Percentiles rank a stretch among this genome's conserved stretches.
These are phyloP conservation scores for Liquidambar formosana DNA, from an alignment of 164 flowering plant species.

Conservation along the genomic window DNA sequence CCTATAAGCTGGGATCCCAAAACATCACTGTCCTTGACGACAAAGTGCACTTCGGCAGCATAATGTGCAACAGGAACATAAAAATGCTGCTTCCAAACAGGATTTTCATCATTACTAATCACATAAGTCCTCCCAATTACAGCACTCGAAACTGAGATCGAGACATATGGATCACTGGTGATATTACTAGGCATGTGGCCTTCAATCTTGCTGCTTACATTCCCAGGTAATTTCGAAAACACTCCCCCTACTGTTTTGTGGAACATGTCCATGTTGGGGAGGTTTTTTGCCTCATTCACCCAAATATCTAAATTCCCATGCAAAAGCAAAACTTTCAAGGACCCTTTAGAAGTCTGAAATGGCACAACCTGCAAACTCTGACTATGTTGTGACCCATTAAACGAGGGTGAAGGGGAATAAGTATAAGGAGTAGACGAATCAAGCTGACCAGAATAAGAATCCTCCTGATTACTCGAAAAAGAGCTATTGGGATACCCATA, in stretches of 20 bases:
- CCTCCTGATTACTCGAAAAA: constrained; percentile 34
- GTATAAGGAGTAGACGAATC: constrained; percentile 17
- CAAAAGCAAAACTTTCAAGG: constrained; percentile 14
- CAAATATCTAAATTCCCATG: constrained; percentile 23
- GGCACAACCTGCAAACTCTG: constrained; percentile 60
- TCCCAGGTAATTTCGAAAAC: constrained; percentile 11
- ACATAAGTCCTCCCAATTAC: constrained; percentile 16
- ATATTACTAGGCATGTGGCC: constrained; percentile 7
- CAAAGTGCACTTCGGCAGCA: constrained; percentile 10
- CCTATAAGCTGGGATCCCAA: constrained; percentile 2
- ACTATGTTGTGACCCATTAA: constrained; percentile 33
- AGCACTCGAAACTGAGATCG: constrained; percentile 2
- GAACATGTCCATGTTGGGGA: constrained; percentile 18
- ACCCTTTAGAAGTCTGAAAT: constrained; percentile 15
- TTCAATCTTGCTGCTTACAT: constrained; percentile 6
- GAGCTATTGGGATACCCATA: constrained; percentile 44
- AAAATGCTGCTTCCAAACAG: constrained; percentile 18
- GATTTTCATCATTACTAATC: constrained; percentile 16
- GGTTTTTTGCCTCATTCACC: constrained; percentile 16
- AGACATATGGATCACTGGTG: constrained; percentile 17
- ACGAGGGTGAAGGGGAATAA: constrained; percentile 23
- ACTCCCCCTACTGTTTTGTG: constrained; percentile 15
- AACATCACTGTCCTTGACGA: not conserved
- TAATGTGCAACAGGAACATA: constrained; percentile 17
- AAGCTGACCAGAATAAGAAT: constrained; percentile 16